Base-by-base conservation (phyloP, 345 rosid genomes). In the Ceriops decandra region DNA sequence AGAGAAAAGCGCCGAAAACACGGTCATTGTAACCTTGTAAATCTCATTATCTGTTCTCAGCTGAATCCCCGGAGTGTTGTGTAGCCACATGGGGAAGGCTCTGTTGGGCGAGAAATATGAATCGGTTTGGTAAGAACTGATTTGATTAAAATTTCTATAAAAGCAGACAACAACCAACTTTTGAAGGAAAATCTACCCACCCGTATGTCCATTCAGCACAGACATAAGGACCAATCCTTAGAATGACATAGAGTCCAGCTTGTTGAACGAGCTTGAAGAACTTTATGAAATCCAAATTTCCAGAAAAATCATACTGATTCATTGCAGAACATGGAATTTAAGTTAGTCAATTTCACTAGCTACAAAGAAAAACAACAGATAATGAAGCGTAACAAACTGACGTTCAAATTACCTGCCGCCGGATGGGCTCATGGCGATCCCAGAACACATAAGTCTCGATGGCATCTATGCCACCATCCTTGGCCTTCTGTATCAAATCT, bases 161-260 rank as follows among this genome's bases (percentile, higher is more conserved):
- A 7, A 26, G 24, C 5, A 69, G 4, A 4, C 15, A 11, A 13
- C 16, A 3, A 15, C 16, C 49, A 42, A 42, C 36, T 33, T 42
- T 13, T 42, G 49, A 42, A 42, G 19, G 49, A 42, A 42, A 42
- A 42, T 42, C 19, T 42, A 42, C 49, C 49, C 72, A 86, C 90
- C 90, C 89, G 17, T 79, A 85, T 32, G 82, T 87, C 92, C 92
- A 85, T 66, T 85, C 87, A 10, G 77, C 77, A 27, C 72, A 67
- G 57, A 32, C 70, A 11, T 57, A 64, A 21, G 75, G 75, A 54
- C 91, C 86, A 21, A 87, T 83, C 20, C 87, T 82, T 51, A 85
- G 70, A 57, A 87, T 80, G 47, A 66, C 79, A 63, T 77, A 72
- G 0, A 87, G 53, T 35, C 86, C 87, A 42, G 76, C 74, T 28